Evolutionary conservation across 169 alveolate species (phyloP).

Genomic region (Theileria sp.): DNA sequence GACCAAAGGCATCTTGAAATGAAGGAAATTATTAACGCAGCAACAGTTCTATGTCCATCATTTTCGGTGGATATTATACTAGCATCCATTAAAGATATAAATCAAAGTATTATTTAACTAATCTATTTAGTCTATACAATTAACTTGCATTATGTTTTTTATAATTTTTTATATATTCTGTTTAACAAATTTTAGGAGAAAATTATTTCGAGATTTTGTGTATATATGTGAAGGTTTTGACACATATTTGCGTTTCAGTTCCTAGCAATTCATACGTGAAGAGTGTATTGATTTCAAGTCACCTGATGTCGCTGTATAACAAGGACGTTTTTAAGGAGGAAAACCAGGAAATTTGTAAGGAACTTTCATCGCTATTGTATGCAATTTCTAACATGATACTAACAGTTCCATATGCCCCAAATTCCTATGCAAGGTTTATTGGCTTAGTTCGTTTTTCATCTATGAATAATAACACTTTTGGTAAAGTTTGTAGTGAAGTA

Average conservation of each 20-base stretch:
- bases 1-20: conserved; percentile 56
- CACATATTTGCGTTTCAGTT: conserved; percentile 41
- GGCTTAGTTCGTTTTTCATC: neutral
- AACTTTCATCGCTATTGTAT: conserved; percentile 40
- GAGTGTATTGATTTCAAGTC: conserved; percentile 31
- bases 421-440: neutral
- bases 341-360: conserved; percentile 46
- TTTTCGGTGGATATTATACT: conserved; percentile 60
- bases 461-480: conserved; percentile 5
- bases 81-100: conserved; percentile 55
- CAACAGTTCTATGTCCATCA: conserved; percentile 60
- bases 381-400: conserved; percentile 42
- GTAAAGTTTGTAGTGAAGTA: neutral
- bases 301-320: conserved; percentile 48
- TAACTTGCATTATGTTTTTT: too few species aligned
- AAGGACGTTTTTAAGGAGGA: conserved; percentile 31
- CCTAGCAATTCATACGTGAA: conserved; percentile 42
- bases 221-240: conserved; percentile 43
- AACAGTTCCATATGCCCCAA: neutral
- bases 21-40: conserved; percentile 45
- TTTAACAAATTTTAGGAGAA: conserved; percentile 8
- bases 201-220: conserved; percentile 24
- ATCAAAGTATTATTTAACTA: conserved; percentile 9
- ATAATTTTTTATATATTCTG: neutral
- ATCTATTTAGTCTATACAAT: neutral